phyloP scores from a whole-genome alignment of 2,329 filamentous ascomycete species.

The Diaporthe nobilis region DNA sequence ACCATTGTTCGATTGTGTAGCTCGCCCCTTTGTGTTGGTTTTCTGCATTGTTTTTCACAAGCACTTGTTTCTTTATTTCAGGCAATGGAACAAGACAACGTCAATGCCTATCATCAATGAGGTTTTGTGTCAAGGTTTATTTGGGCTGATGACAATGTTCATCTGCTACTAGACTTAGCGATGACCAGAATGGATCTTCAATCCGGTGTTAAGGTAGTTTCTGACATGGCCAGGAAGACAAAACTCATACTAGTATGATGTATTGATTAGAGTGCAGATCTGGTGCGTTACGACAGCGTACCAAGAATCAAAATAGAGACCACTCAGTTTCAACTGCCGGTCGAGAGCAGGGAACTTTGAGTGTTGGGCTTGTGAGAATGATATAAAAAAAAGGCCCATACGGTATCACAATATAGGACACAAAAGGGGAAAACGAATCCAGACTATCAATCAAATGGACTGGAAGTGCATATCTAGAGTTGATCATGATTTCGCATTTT shows the following conservation, averaged over 20 bases:
- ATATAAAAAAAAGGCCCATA: neutral
- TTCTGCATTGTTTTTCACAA: neutral
- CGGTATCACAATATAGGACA: too few relatives aligned
- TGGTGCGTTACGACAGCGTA: too few relatives aligned
- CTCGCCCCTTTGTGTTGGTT: neutral
- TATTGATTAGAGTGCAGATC: neutral
- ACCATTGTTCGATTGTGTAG: neutral
- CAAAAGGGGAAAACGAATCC: neutral
- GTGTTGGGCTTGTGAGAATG: neutral
- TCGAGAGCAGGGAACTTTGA: too few relatives aligned
- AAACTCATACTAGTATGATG: fast-evolving
- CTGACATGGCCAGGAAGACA: neutral
- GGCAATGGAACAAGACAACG: neutral
- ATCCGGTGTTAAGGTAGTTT: neutral
- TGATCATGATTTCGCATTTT: neutral
- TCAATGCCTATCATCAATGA: neutral
- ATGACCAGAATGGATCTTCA: neutral
- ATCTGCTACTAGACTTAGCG: neutral
- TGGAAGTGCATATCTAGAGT: neutral
- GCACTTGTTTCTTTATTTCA: neutral
- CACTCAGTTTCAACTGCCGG: neutral
- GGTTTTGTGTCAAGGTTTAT: neutral
- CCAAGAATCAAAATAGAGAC: neutral
- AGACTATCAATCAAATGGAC: neutral
- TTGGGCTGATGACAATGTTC: neutral